These are phyloP conservation scores for Eucalyptus grandis DNA, from an alignment of 345 rosid genomes.

Conservation along the genomic window DNA sequence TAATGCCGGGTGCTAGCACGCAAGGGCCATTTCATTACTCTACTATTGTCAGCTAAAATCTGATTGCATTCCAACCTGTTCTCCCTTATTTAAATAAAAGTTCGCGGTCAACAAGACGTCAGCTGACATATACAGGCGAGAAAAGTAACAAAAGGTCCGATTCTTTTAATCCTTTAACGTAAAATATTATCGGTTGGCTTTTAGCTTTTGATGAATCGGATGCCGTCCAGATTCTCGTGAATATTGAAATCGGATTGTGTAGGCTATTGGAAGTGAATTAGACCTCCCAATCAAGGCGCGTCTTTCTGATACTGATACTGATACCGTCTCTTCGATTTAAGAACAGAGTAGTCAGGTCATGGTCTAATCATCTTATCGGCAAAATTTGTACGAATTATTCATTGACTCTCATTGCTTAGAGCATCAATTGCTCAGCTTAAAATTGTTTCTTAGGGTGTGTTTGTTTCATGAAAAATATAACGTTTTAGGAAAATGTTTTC, in stretches of 20 bases:
- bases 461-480: too few relatives aligned
- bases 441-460: background rate
- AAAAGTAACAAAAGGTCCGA: background rate
- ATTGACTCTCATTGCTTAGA: background rate
- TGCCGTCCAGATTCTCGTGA: background rate
- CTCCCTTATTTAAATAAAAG: background rate
- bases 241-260: background rate
- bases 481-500: too few relatives aligned
- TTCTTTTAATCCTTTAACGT: background rate
- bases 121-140: background rate
- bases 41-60: background rate
- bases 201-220: background rate
- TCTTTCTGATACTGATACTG: background rate
- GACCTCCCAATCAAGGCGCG: background rate
- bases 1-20: background rate
- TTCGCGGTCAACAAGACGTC: background rate
- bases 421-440: background rate
- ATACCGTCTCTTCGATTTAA: background rate
- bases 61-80: background rate
- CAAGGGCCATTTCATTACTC: background rate
- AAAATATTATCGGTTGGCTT: background rate
- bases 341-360: background rate
- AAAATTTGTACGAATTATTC: background rate
- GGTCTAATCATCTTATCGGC: background rate
- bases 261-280: background rate